Percentiles rank a stretch among this genome's conserved stretches.
Evolutionary conservation across 2,329 filamentous ascomycete species (phyloP).

Genomic region (Escovopsis sp.): DNA sequence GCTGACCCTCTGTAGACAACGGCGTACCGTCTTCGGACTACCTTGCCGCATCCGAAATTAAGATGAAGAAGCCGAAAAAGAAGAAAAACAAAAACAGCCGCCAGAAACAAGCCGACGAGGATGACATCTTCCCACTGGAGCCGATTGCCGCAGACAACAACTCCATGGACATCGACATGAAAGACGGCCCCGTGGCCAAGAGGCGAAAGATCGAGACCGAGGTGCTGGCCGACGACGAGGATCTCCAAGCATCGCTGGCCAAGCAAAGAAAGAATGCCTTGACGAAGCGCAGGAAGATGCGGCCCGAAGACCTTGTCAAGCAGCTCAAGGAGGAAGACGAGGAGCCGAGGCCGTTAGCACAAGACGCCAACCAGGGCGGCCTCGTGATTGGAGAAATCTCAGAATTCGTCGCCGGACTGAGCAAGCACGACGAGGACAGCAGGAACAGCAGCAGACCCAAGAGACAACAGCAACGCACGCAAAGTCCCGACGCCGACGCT

Average conservation of each 20-base stretch:
- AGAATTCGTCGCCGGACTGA: slow-evolving; percentile 80
- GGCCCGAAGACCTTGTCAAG: slow-evolving; percentile 74
- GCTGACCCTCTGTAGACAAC: slow-evolving; percentile 9
- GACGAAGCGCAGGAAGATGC: slow-evolving; percentile 79
- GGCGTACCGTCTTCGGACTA: slow-evolving; percentile 57
- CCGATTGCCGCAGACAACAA: slow-evolving; percentile 24
- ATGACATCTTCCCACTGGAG: slow-evolving; percentile 38
- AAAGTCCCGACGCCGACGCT: slow-evolving; percentile 15
- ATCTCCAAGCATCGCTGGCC: slow-evolving; percentile 73
- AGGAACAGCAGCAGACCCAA: slow-evolving; percentile 36
- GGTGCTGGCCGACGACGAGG: slow-evolving; percentile 77
- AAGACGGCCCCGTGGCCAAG: slow-evolving; percentile 28
- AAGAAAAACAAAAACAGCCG: slow-evolving; percentile 69
- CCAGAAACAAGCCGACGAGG: slow-evolving; percentile 50
- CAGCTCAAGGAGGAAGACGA: slow-evolving; percentile 55
- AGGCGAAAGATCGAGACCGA: slow-evolving; percentile 52
- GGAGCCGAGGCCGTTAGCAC: slow-evolving; percentile 32
- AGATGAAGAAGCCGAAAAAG: slow-evolving; percentile 91
- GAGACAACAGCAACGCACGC: slow-evolving; percentile 20
- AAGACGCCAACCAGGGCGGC: slow-evolving; percentile 31
- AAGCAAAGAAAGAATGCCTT: slow-evolving; percentile 69
- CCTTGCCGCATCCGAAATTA: slow-evolving; percentile 70
- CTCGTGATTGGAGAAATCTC: slow-evolving; percentile 92
- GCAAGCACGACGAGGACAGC: slow-evolving; percentile 45
- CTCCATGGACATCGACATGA: slow-evolving; percentile 63